These are phyloP conservation scores for Pseudogymnoascus sp. DNA, from an alignment of 2,329 filamentous ascomycete species.

Conservation along the genomic window DNA sequence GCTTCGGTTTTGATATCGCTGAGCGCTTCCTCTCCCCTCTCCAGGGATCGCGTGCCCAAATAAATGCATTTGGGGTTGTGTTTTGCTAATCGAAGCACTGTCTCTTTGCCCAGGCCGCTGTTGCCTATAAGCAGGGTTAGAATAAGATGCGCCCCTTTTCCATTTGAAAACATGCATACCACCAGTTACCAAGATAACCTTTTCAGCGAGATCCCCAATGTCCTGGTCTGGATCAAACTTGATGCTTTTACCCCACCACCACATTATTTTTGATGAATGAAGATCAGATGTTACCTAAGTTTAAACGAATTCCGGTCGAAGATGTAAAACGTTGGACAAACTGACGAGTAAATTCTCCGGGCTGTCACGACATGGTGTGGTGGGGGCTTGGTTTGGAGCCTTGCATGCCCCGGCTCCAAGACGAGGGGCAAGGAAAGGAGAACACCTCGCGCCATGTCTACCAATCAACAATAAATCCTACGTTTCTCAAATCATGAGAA, in stretches of 20 bases:
- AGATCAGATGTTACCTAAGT: not conserved
- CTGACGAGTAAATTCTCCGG: not conserved
- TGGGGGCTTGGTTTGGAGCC: not conserved
- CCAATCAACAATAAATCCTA: not conserved
- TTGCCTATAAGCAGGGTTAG: not conserved
- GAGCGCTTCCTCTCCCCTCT: constrained; percentile 31
- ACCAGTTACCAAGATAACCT: constrained; percentile 40
- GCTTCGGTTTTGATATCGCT: constrained; percentile 25
- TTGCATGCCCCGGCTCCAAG: not conserved
- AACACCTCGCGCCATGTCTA: not conserved
- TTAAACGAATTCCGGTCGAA: not conserved
- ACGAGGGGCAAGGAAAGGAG: not conserved
- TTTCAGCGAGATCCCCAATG: constrained; percentile 29
- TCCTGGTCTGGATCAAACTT: constrained; percentile 28
- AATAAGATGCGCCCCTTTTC: not conserved
- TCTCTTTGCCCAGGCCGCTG: constrained; percentile 2
- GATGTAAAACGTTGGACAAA: not conserved
- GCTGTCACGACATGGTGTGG: not conserved
- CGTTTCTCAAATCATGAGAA: not conserved
- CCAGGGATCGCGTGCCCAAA: constrained; percentile 30
- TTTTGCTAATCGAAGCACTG: not conserved
- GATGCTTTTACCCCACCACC: not conserved
- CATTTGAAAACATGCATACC: constrained; percentile 24
- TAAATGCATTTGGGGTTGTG: constrained; percentile 23
- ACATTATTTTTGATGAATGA: not conserved